These are phyloP conservation scores for Talaromyces adpressus DNA, from an alignment of 495 filamentous ascomycete species.

Conservation along the genomic window DNA sequence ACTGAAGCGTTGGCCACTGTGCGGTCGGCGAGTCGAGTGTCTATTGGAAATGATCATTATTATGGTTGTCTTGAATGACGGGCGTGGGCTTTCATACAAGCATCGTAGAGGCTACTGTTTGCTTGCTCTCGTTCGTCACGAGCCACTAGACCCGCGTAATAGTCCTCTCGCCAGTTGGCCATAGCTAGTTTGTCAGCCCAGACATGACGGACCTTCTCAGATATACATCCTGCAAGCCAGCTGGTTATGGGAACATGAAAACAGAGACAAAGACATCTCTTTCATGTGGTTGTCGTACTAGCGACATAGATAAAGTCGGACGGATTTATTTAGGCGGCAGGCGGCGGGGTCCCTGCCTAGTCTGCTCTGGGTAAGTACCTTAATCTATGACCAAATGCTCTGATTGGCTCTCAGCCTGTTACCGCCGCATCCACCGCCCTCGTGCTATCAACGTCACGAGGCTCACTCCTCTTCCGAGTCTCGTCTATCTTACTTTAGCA, in stretches of 20 bases:
- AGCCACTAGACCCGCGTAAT: slow-evolving; percentile 43
- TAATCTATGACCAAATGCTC: background rate
- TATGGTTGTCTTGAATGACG: background rate
- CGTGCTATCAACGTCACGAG: slow-evolving; percentile 11
- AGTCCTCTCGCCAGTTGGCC: slow-evolving; percentile 54
- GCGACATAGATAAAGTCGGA: background rate
- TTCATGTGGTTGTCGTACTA: background rate
- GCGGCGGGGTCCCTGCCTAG: background rate
- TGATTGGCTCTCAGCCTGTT: slow-evolving; percentile 1
- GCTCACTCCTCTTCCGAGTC: slow-evolving; percentile 4
- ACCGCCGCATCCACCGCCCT: slow-evolving; percentile 9
- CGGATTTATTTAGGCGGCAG: background rate
- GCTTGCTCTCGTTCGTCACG: slow-evolving; percentile 53
- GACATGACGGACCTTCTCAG: background rate
- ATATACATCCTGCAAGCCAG: background rate
- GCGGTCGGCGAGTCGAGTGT: slow-evolving; percentile 63
- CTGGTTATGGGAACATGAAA: background rate
- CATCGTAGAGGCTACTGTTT: slow-evolving; percentile 46
- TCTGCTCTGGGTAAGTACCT: slow-evolving; percentile 6
- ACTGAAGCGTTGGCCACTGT: slow-evolving; percentile 28
- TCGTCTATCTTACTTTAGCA: slow-evolving; percentile 12
- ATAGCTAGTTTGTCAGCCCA: slow-evolving; percentile 15
- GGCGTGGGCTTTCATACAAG: slow-evolving; percentile 37
- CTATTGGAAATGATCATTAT: slow-evolving; percentile 26
- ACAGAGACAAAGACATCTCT: background rate